A percentile compares a stretch with the other conserved stretches of the same genome.
Evolutionary conservation across 768 basidiomycete genomes (phyloP).

Genomic region (Galerina marginata): DNA sequence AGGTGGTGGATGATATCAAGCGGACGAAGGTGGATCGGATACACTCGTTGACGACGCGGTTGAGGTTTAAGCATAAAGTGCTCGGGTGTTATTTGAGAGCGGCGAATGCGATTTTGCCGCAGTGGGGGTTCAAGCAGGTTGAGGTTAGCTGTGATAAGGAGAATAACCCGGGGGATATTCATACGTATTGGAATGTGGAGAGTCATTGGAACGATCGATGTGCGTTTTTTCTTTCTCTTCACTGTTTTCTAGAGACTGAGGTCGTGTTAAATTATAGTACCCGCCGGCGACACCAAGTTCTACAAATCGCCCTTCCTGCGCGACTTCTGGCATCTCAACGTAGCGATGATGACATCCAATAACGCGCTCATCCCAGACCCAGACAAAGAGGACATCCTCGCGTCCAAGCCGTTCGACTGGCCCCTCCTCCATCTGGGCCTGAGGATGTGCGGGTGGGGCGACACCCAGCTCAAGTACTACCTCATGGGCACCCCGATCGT

Average conservation of each 20-base stretch:
- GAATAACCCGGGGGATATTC: conserved; percentile 77
- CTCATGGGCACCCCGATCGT: conserved; percentile 90
- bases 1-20: conserved; percentile 90
- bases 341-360: conserved; percentile 99
- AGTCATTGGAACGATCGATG: conserved; percentile 95
- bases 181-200: conserved; percentile 99
- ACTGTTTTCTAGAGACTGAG: not conserved
- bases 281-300: conserved; percentile 78
- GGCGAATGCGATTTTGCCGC: conserved; percentile 86
- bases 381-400: conserved; percentile 98
- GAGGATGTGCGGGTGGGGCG: conserved; percentile 98
- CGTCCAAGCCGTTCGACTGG: conserved; percentile 93
- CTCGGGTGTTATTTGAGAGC: conserved; percentile 91
- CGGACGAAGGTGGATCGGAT: conserved; percentile 66
- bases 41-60: conserved; percentile 88
- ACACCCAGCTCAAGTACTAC: conserved; percentile 88
- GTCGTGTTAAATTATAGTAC: conserved; percentile 56
- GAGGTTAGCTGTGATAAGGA: conserved; percentile 95
- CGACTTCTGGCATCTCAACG: conserved; percentile 99
- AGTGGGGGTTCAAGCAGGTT: conserved; percentile 99
- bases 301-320: conserved; percentile 92
- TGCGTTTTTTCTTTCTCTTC: conserved; percentile 47
- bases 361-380: conserved; percentile 97
- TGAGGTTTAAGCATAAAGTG: conserved; percentile 80
- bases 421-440: conserved; percentile 88